Evolutionary conservation across 345 rosid genomes (phyloP).

Genomic region (Gossypium arboreum): DNA sequence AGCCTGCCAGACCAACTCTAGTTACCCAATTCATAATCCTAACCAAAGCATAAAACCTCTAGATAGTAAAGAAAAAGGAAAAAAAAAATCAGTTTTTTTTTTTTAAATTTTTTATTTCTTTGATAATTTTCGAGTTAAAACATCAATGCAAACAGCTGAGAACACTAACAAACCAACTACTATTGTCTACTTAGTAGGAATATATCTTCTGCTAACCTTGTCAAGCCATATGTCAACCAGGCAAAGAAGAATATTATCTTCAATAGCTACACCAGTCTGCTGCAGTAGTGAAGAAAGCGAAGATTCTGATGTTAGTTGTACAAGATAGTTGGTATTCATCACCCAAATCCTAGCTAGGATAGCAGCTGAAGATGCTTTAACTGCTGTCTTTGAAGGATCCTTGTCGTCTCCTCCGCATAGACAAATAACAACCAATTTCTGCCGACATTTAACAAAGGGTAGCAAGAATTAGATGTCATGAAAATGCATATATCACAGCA

Average conservation of each 20-base stretch:
- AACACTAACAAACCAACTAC: neutral
- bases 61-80: neutral
- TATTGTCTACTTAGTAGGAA: constrained; percentile 1
- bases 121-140: neutral
- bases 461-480: constrained; percentile 6
- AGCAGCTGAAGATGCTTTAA: constrained; percentile 78
- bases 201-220: constrained; percentile 52
- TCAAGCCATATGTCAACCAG: constrained; percentile 94
- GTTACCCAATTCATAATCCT: neutral
- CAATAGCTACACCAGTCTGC: constrained; percentile 63
- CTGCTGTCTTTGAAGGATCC: constrained; percentile 82
- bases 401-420: constrained; percentile 83
- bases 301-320: constrained; percentile 81
- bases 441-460: constrained; percentile 21
- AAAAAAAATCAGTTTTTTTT: too few species aligned
- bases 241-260: constrained; percentile 77
- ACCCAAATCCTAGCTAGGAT: constrained; percentile 90
- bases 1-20: neutral
- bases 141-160: neutral
- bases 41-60: neutral
- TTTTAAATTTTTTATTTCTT: neutral
- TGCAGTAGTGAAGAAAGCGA: constrained; percentile 68
- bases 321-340: constrained; percentile 83
- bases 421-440: constrained; percentile 84
- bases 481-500: constrained; percentile 11